Evolutionary conservation across 2,329 filamentous ascomycete genomes (phyloP).

Genomic region (Cladophialophora carrionii): DNA sequence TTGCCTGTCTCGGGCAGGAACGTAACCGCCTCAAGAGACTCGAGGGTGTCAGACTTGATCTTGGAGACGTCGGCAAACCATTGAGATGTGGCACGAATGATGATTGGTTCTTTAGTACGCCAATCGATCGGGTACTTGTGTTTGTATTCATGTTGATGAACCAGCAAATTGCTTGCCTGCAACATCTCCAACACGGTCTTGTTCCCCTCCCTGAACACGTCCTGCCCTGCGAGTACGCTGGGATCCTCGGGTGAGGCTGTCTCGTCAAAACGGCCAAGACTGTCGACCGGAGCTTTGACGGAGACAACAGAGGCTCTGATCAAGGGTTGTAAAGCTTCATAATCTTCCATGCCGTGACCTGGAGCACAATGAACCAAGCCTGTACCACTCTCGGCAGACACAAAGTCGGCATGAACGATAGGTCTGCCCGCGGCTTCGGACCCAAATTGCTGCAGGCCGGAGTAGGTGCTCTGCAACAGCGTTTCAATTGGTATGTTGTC

Average conservation of each 20-base stretch:
- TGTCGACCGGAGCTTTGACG: conserved; percentile 72
- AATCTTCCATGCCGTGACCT: conserved; percentile 96
- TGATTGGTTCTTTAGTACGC: conserved; percentile 90
- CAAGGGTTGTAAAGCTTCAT: conserved; percentile 65
- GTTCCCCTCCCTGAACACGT: conserved; percentile 72
- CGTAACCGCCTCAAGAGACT: conserved; percentile 68
- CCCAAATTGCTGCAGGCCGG: conserved; percentile 73
- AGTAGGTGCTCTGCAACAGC: conserved; percentile 60
- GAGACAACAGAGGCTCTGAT: conserved; percentile 32
- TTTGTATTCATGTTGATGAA: conserved; percentile 70
- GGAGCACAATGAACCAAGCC: conserved; percentile 94
- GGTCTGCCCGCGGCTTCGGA: conserved; percentile 64
- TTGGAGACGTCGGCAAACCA: conserved; percentile 93
- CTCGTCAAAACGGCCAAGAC: conserved; percentile 76
- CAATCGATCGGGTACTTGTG: conserved; percentile 99
- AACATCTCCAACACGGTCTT: conserved; percentile 71
- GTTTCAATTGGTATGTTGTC: conserved; percentile 64
- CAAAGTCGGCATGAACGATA: conserved; percentile 83
- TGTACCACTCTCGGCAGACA: conserved; percentile 85
- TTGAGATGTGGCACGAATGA: conserved; percentile 89
- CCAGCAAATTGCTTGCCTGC: conserved; percentile 60
- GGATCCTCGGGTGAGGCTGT: conserved; percentile 76
- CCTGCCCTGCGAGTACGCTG: conserved; percentile 67
- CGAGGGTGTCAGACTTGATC: conserved; percentile 75
- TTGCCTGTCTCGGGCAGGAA: conserved; percentile 79